Base-by-base conservation (phyloP, 2,329 filamentous ascomycete genomes). In the Microdochium trichocladiopsis region DNA sequence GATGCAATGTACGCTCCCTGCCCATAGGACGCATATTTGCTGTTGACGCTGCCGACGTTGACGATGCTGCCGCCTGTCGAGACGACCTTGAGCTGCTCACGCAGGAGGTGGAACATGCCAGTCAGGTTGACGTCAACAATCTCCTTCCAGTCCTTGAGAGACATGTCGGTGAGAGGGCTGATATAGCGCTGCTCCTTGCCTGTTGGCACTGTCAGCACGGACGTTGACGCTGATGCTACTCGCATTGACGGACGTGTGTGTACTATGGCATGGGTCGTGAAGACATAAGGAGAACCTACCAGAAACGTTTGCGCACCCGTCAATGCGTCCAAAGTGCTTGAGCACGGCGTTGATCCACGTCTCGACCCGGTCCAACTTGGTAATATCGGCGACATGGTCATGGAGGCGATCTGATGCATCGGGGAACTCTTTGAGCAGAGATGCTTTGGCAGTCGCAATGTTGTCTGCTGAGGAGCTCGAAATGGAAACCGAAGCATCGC, bases 101-200 rank as follows among this genome's bases (percentile, higher is more conserved):
- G 65, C 53, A 82, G 54, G 53, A 75, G 79, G 49, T 77, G 72
- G 63, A 80, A 75, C 25, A 75, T 62, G 4, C 79, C 77, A 8
- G 61, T 69, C 8, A 72, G 53, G 57, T 79, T 79, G 10, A 78
- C 70, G 2, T 61, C 57, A 51, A 78, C 60, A 16, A 72, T 62
- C 25, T 62, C 61, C 41, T 72, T 66, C 72, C 72, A 78, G 22
- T 71, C 65, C 1, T 70, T 65, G 21, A 74, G 67, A 0, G 63
- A 63, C 21, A 70, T 55, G 16, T 66, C 59, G 2, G 58, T 55
- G 41, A 65, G 52, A 6, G 49, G 48, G 3, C 49, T 49, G 0
- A 43, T 41, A 18, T 58, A 51, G 10, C 25, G 48, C 21, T 53
- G 54, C 36, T 56, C 31, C 48, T 57, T 56, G 31, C 57, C 57